Evolutionary conservation across 2,329 filamentous ascomycete species (phyloP).

Genomic region (Cladorrhinum sp.): DNA sequence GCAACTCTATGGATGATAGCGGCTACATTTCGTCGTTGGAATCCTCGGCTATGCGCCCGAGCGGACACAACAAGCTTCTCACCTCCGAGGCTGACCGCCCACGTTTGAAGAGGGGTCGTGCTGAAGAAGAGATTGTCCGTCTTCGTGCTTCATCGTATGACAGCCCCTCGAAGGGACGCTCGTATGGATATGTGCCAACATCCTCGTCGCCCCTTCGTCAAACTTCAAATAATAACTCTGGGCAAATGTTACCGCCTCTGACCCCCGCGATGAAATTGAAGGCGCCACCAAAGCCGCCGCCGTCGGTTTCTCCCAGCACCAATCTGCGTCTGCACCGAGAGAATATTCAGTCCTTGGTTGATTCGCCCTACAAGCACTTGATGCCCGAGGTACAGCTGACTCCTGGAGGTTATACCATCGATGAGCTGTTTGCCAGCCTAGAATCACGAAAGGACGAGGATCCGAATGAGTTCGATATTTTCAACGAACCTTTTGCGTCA

Average conservation of each 20-base stretch:
- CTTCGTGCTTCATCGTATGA: slow-evolving; percentile 90
- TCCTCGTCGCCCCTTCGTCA: slow-evolving; percentile 69
- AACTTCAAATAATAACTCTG: slow-evolving; percentile 42
- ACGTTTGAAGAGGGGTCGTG: slow-evolving; percentile 80
- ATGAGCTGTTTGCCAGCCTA: slow-evolving; percentile 52
- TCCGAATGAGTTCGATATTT: slow-evolving; percentile 61
- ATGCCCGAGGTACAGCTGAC: slow-evolving; percentile 58
- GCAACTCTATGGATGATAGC: slow-evolving; percentile 80
- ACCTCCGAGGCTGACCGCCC: slow-evolving; percentile 80
- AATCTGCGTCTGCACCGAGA: slow-evolving; percentile 86
- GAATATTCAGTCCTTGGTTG: slow-evolving; percentile 75
- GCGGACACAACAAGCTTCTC: slow-evolving; percentile 60
- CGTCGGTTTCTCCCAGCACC: slow-evolving; percentile 88
- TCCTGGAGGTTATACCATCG: slow-evolving; percentile 59
- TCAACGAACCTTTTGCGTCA: slow-evolving; percentile 44
- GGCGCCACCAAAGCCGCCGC: slow-evolving; percentile 53
- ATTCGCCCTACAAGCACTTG: slow-evolving; percentile 61
- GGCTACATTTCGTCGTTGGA: slow-evolving; percentile 96
- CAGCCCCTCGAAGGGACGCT: slow-evolving; percentile 73
- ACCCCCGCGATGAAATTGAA: slow-evolving; percentile 84
- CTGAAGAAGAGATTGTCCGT: slow-evolving; percentile 92
- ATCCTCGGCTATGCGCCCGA: slow-evolving; percentile 78
- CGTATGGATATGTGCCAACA: slow-evolving; percentile 49
- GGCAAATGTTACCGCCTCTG: slow-evolving; percentile 68
- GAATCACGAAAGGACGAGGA: slow-evolving; percentile 48